A percentile compares a stretch with the other conserved stretches of the same genome.
phyloP scores from a whole-genome alignment of 139 green algal genomes.

The Coccomyxa sp. region DNA sequence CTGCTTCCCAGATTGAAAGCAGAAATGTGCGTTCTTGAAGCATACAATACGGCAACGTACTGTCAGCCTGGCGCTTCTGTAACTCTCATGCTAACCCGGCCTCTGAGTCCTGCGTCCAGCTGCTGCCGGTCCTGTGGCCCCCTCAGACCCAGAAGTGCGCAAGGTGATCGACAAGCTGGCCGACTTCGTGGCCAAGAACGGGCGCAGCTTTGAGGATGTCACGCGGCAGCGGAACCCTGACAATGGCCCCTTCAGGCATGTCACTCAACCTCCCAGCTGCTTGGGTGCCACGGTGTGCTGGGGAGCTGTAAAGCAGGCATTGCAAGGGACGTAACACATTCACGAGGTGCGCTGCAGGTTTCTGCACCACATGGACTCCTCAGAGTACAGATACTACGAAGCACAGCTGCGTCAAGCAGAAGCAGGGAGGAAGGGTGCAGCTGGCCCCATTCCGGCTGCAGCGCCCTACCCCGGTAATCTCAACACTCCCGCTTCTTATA shows the following conservation, averaged over 20 bases:
- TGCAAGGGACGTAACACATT: background rate
- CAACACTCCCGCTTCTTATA: background rate
- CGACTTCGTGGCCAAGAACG: constrained; percentile 71
- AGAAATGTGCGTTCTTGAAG: background rate
- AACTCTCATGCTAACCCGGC: constrained; percentile 4
- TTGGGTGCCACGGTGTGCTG: background rate
- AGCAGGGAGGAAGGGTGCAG: background rate
- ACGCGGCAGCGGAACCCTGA: constrained; percentile 55
- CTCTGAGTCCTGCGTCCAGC: constrained; percentile 16
- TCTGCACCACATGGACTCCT: background rate
- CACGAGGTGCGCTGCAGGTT: background rate
- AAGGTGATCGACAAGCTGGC: constrained; percentile 58
- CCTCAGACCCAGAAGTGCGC: constrained; percentile 20
- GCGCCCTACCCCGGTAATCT: background rate
- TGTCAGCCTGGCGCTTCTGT: background rate
- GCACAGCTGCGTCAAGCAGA: background rate
- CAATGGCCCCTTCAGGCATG: constrained; percentile 58
- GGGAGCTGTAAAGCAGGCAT: background rate
- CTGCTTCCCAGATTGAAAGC: too few species aligned
- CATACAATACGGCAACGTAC: constrained; percentile 2
- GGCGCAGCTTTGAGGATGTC: constrained; percentile 58
- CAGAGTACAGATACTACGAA: background rate
- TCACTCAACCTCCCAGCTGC: background rate
- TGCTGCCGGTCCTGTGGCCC: constrained; percentile 10
- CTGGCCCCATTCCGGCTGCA: too few species aligned